Evolutionary conservation across 2,329 filamentous ascomycete genomes (phyloP).

Genomic region (Sporothrix schenckii): DNA sequence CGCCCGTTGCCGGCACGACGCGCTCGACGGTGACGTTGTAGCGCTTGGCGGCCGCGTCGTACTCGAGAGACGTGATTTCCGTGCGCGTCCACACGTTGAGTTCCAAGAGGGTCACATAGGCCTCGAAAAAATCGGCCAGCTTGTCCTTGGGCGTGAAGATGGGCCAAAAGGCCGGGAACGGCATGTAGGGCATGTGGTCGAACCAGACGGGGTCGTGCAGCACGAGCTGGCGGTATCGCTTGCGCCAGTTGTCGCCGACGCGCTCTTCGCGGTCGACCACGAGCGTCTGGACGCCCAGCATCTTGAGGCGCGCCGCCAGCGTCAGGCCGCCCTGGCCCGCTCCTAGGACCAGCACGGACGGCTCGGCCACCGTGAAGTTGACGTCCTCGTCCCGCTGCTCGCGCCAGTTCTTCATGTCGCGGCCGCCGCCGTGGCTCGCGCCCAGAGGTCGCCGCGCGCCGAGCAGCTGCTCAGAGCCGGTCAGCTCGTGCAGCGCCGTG

Average conservation of each 20-base stretch:
- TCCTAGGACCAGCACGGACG: slow-evolving; percentile 61
- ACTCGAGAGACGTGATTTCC: slow-evolving; percentile 52
- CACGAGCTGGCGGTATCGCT: slow-evolving; percentile 65
- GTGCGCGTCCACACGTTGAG: slow-evolving; percentile 68
- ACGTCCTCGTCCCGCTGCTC: slow-evolving; percentile 54
- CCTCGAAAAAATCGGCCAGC: slow-evolving; percentile 68
- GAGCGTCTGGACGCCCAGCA: slow-evolving; percentile 58
- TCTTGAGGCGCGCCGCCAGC: slow-evolving; percentile 61
- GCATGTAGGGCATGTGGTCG: slow-evolving; percentile 65
- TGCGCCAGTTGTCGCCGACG: slow-evolving; percentile 67
- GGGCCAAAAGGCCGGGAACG: slow-evolving; percentile 67
- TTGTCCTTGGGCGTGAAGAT: slow-evolving; percentile 74
- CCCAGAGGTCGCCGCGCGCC: slow-evolving; percentile 56
- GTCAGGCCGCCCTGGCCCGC: slow-evolving; percentile 64
- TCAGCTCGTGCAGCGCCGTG: slow-evolving; percentile 60
- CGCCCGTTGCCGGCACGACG: slow-evolving; percentile 50
- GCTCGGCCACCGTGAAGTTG: slow-evolving; percentile 55
- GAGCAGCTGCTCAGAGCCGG: slow-evolving; percentile 55
- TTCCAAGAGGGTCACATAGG: slow-evolving; percentile 66
- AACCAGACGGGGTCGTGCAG: slow-evolving; percentile 69
- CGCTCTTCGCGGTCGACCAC: slow-evolving; percentile 61
- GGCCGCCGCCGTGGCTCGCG: slow-evolving; percentile 57
- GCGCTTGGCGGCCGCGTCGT: slow-evolving; percentile 51
- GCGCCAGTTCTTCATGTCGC: slow-evolving; percentile 62
- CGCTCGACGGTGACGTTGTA: slow-evolving; percentile 63